Evolutionary conservation across 306 rosid genomes (phyloP), one percentile per base, ranked within the genome.

Genomic region (Glycine tomentella): DNA sequence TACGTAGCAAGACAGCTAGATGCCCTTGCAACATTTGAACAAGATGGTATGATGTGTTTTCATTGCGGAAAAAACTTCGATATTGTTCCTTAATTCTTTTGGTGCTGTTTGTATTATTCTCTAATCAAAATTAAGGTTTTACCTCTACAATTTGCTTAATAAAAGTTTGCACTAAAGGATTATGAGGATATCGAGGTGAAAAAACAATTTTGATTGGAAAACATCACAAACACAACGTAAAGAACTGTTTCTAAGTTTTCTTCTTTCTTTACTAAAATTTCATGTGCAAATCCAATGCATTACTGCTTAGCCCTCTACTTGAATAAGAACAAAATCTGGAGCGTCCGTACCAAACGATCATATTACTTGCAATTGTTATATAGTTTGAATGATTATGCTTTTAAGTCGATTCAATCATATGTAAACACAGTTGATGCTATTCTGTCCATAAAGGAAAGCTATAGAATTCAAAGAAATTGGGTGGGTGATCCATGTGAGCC

Each of bases 401-500:
- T 44, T 61, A 52, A 51, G 53, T 69, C 52, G 71, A 46, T 68
- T 78, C 48, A 40, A 17, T 73, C 40, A 4, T 74, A 38, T 76
- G 79, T 79, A 38, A 34, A 79, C 72, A 69, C 89, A 88, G 97
- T 80, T 74, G 76, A 81, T 79, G 92, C 92, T 11, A 36, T 92
- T 9, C 57, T 8, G 78, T 61, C 59, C 6, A 80, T 88, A 70
- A 92, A 80, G 74, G 80, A 72, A 2, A 70, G 72, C 67, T 92
- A 88, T 61, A 50, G 69, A 75, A 73, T 87, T 51, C 69, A 72
- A 63, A 84, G 84, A 84, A 77, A 71, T 50, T 92, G 97, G 94
- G 68, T 73, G 16, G 93, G 90, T 66, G 97, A 90, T 86, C 93
- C 94, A 8, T 90, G 97, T 77, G 87, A 81, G 31, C 97, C 94